phyloP scores from a whole-genome alignment of 208 protist species.

The Spironucleus salmonicida region DNA sequence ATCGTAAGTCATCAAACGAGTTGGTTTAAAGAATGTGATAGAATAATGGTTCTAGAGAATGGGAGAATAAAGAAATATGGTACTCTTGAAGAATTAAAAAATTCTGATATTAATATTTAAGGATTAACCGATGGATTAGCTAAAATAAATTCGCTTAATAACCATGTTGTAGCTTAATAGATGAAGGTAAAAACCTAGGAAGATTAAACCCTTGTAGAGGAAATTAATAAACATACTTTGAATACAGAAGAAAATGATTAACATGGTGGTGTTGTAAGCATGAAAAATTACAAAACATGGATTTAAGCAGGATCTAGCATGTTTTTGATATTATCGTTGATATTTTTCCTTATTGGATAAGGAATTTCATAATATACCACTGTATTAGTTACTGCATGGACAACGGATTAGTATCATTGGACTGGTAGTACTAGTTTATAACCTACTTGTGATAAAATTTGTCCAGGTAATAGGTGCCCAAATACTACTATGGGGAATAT shows the following conservation, averaged over 20 bases:
- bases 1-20: constrained; percentile 40
- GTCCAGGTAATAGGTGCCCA: neutral
- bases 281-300: too few species aligned
- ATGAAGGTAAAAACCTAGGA: neutral
- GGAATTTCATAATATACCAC: neutral
- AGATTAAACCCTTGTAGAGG: neutral
- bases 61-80: neutral
- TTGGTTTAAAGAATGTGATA: constrained; percentile 21
- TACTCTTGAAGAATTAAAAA: neutral
- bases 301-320: too few species aligned
- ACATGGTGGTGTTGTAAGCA: too few species aligned
- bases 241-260: neutral
- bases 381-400: neutral
- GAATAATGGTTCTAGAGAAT: neutral
- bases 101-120: neutral
- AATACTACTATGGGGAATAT: too few species aligned
- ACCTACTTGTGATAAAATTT: too few species aligned
- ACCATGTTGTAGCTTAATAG: too few species aligned
- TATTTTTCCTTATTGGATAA: neutral
- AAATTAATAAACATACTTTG: neutral
- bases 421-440: too few species aligned
- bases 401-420: too few species aligned
- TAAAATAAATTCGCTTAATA: too few species aligned
- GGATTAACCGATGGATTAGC: neutral
- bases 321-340: too few species aligned